Evolutionary conservation across 1,139 yeast species (phyloP).

Genomic region (Suhomyces panamericanus): DNA sequence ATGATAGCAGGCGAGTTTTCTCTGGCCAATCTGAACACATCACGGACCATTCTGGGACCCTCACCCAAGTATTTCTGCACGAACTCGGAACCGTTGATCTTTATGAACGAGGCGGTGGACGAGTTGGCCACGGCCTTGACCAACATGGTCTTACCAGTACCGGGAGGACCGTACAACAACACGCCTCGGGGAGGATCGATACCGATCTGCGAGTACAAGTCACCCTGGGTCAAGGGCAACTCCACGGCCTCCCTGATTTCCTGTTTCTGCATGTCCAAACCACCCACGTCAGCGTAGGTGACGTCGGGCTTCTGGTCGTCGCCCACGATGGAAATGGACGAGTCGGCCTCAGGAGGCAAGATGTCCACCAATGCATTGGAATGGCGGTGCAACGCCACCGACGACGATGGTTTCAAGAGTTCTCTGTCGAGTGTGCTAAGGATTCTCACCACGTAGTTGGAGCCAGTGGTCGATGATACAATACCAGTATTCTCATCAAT

Average conservation of each 20-base stretch:
- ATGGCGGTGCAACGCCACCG: constrained; percentile 97
- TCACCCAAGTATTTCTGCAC: constrained; percentile 98
- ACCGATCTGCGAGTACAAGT: constrained; percentile 94
- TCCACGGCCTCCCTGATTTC: constrained; percentile 99
- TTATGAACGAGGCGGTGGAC: constrained; percentile 91
- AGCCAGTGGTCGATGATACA: constrained; percentile 96
- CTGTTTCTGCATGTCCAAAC: constrained; percentile 98
- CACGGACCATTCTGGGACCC: constrained; percentile 99
- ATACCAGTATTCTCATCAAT: constrained; percentile 96
- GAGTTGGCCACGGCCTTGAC: constrained; percentile 98
- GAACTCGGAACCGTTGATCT: constrained; percentile 97
- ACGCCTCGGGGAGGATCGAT: constrained; percentile 99
- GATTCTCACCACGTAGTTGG: constrained; percentile 93
- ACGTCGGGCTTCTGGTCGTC: constrained; percentile 93
- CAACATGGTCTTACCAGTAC: constrained; percentile 98
- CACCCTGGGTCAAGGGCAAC: constrained; percentile 93
- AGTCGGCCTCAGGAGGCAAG: constrained; percentile 97
- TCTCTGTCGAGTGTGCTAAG: constrained; percentile 94
- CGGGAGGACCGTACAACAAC: constrained; percentile 96
- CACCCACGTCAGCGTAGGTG: constrained; percentile 94
- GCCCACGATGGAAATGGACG: constrained; percentile 91
- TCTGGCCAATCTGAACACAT: constrained; percentile 93
- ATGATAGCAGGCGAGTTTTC: constrained; percentile 97
- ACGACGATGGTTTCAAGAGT: constrained; percentile 87
- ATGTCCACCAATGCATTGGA: constrained; percentile 97